Evolutionary conservation across 352 stramenopile genomes (phyloP).

Genomic region (Pythium oligandrum): DNA sequence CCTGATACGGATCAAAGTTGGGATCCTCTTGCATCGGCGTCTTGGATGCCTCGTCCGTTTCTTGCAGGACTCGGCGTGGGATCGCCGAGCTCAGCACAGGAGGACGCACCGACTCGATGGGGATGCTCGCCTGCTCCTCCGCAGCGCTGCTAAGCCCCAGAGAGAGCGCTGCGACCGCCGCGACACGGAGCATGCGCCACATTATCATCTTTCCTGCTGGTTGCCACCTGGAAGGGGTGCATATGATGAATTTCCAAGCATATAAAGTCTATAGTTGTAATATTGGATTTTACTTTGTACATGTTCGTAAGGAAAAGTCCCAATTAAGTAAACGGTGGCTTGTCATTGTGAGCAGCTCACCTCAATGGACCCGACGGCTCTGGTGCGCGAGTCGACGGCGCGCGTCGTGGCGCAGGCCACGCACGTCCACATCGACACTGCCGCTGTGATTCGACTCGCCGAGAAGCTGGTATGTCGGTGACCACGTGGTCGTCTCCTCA

Average conservation of each 20-base stretch:
- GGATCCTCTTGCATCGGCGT: conserved; percentile 36
- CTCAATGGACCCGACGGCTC: conserved; percentile 45
- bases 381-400: conserved; percentile 47
- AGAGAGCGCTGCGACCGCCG: background rate
- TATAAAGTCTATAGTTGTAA: too few relatives aligned
- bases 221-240: too few relatives aligned
- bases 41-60: conserved; percentile 4
- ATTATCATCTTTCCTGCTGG: conserved; percentile 1
- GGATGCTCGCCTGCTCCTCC: background rate
- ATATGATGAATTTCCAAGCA: too few relatives aligned
- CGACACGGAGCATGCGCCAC: conserved; percentile 3
- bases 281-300: too few relatives aligned
- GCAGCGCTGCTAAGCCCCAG: background rate
- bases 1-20: conserved; percentile 60
- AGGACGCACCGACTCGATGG: conserved; percentile 1
- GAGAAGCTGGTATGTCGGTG: conserved; percentile 33
- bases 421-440: conserved; percentile 35
- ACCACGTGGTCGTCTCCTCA: too few relatives aligned
- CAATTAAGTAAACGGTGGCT: conserved; percentile 2
- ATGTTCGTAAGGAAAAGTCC: too few relatives aligned
- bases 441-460: conserved; percentile 26
- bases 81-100: conserved; percentile 2
- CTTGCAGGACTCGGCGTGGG: conserved; percentile 1
- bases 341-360: background rate
- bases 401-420: conserved; percentile 31